phyloP scores from a whole-genome alignment of 805 yeast genomes.

The Brettanomyces naardenensis region DNA sequence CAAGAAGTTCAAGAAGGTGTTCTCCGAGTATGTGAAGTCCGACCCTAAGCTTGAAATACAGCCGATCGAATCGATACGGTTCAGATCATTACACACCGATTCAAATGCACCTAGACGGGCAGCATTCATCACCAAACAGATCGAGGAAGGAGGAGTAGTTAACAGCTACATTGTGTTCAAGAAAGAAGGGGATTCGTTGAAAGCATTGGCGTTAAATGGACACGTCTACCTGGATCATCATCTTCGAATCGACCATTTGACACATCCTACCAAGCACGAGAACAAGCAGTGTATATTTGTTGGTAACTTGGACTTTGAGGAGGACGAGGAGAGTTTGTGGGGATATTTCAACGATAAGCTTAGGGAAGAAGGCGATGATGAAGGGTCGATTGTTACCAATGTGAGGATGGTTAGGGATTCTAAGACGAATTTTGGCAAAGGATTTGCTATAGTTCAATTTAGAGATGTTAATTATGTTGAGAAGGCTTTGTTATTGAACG shows the following conservation, averaged over 20 bases:
- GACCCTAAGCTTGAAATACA: constrained; percentile 25
- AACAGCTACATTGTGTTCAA: constrained; percentile 85
- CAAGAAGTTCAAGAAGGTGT: constrained; percentile 59
- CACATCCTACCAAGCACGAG: constrained; percentile 84
- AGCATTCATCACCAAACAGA: constrained; percentile 74
- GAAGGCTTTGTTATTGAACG: constrained; percentile 74
- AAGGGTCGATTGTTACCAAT: constrained; percentile 50
- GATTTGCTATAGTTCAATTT: constrained; percentile 94
- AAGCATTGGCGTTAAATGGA: constrained; percentile 53
- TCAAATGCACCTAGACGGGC: constrained; percentile 87
- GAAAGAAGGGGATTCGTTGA: constrained; percentile 39
- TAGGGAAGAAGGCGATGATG: constrained; percentile 35
- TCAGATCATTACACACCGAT: constrained; percentile 84
- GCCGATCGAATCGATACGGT: constrained; percentile 67
- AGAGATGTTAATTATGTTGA: constrained; percentile 63
- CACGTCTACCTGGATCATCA: constrained; percentile 63
- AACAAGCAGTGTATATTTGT: constrained; percentile 79
- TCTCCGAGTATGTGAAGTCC: constrained; percentile 28
- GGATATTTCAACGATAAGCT: constrained; percentile 52
- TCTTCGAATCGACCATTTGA: constrained; percentile 84
- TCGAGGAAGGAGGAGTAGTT: constrained; percentile 68
- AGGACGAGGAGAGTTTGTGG: constrained; percentile 86
- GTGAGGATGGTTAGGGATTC: constrained; percentile 89
- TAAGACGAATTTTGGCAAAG: constrained; percentile 92
- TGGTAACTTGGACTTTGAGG: constrained; percentile 92